Conservation (phyloP, 179 eudicot species). For the Beta corolliflora region DNA sequence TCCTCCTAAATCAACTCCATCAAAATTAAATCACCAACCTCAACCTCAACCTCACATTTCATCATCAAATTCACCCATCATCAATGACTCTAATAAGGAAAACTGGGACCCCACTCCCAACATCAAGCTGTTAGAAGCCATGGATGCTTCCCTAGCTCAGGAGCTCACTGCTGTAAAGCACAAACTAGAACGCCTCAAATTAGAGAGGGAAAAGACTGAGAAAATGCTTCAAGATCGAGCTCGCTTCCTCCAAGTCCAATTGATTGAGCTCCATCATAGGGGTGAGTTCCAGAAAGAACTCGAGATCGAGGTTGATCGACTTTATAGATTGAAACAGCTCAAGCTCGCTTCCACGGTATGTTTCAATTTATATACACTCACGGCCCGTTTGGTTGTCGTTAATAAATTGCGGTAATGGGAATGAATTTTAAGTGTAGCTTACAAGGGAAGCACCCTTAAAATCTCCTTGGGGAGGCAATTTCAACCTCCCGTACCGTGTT, state of each 20-base stretch:
- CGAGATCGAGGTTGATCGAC: slow-evolving; percentile 80
- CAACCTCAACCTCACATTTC: background rate
- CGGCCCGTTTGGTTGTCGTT: no score
- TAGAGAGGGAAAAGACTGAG: slow-evolving; percentile 59
- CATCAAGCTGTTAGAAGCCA: slow-evolving; percentile 21
- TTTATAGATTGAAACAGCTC: slow-evolving; percentile 70
- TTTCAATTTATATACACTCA: no score
- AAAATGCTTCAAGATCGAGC: slow-evolving; percentile 52
- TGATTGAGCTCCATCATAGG: slow-evolving; percentile 45
- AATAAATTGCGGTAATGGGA: no score
- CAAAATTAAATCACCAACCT: slow-evolving; percentile 10
- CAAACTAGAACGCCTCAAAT: slow-evolving; percentile 57
- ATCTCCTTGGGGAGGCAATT: no score
- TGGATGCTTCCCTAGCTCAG: slow-evolving; percentile 64
- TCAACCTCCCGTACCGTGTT: no score
- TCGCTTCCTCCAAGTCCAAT: slow-evolving; percentile 42
- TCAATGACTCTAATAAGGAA: slow-evolving; percentile 43
- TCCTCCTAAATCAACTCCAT: background rate
- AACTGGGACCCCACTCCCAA: slow-evolving; percentile 23
- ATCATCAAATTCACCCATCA: background rate
- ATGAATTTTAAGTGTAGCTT: no score
- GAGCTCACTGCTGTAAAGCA: slow-evolving; percentile 68
- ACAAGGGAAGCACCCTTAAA: no score
- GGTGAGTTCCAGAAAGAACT: slow-evolving; percentile 73
- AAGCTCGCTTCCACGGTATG: slow-evolving; percentile 50